Base-by-base conservation (phyloP, 2,329 filamentous ascomycete genomes). In the Aspergillus intermedius region DNA sequence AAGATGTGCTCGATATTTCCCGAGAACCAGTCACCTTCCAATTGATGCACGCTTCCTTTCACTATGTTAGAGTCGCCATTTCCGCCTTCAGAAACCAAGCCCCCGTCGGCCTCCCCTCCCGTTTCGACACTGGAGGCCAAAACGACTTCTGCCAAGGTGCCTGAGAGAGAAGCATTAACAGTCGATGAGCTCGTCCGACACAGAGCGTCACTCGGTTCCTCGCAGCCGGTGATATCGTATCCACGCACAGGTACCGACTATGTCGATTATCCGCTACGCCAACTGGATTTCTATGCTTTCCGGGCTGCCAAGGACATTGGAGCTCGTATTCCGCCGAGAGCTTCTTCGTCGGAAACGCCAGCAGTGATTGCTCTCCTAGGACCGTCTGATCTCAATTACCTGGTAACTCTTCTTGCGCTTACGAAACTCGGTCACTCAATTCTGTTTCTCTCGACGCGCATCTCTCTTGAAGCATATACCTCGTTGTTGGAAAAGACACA, bases 351-450 rank as follows among this genome's bases (percentile, higher is more conserved):
- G 22, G 58, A 63, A 19, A 55, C 61, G 17, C 60, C 64, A 22
- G 55, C 51, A 3, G 72, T 76, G 1, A 68, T 81, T 21, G 77
- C 73, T 1, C 57, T 82, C 9, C 63, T 82, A 2, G 78, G 76
- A 0, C 69, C 72, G 0, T 80, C 78, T 1, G 75, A 77, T 52
- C 66, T 83, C 8, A 75, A 79, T 47, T 79, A 79, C 50, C 68
- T 81, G 34, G 65, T 81, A 32, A 75, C 77, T 3, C 66, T 77
- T 39, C 69, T 82, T 41, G 79, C 77, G 0, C 57, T 83, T 43
- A 74, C 72, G 23, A 74, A 78, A 51, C 64, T 83, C 10, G 80
- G 80, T 7, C 78, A 79, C 63, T 74, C 77, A 0, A 69, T 74
- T 2, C 63, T 82, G 1, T 72, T 81, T 30, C 67, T 82, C 2